Evolutionary conservation across 768 basidiomycete species (phyloP).

Genomic region (Tephrocybe sp.): DNA sequence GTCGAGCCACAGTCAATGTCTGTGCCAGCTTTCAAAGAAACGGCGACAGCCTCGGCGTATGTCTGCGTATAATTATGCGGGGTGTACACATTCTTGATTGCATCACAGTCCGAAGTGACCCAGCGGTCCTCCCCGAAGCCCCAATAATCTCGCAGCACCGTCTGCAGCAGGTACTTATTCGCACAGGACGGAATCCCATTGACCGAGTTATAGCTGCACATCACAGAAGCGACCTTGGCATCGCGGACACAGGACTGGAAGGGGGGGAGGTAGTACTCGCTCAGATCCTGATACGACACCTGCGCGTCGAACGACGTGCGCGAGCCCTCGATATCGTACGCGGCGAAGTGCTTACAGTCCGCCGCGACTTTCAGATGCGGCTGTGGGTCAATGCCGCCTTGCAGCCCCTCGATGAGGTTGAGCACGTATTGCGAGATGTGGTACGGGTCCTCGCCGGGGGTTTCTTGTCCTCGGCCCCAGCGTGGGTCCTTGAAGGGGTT

Average conservation of each 20-base stretch:
- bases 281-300: slow-evolving; percentile 53
- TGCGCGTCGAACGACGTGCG: slow-evolving; percentile 52
- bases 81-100: slow-evolving; percentile 48
- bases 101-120: slow-evolving; percentile 60
- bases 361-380: slow-evolving; percentile 50
- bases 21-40: slow-evolving; percentile 50
- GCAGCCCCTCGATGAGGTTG: slow-evolving; percentile 51
- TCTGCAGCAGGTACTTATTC: slow-evolving; percentile 50
- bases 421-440: slow-evolving; percentile 51
- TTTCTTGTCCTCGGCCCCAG: slow-evolving; percentile 63
- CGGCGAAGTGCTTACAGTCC: slow-evolving; percentile 61
- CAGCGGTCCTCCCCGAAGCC: slow-evolving; percentile 51
- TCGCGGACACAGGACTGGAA: slow-evolving; percentile 60
- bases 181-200: slow-evolving; percentile 61
- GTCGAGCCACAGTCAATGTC: slow-evolving; percentile 56
- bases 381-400: slow-evolving; percentile 54
- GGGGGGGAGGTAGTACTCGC: slow-evolving; percentile 51
- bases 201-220: slow-evolving; percentile 66
- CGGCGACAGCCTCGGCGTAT: slow-evolving; percentile 47
- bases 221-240: slow-evolving; percentile 57
- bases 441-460: slow-evolving; percentile 59
- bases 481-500: slow-evolving; percentile 61
- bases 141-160: slow-evolving; percentile 50
- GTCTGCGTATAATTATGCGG: slow-evolving; percentile 48
- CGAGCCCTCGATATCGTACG: slow-evolving; percentile 61